Evolutionary conservation across 257 asterid genomes (phyloP).

Genomic region (Lithospermum erythrorhizon): DNA sequence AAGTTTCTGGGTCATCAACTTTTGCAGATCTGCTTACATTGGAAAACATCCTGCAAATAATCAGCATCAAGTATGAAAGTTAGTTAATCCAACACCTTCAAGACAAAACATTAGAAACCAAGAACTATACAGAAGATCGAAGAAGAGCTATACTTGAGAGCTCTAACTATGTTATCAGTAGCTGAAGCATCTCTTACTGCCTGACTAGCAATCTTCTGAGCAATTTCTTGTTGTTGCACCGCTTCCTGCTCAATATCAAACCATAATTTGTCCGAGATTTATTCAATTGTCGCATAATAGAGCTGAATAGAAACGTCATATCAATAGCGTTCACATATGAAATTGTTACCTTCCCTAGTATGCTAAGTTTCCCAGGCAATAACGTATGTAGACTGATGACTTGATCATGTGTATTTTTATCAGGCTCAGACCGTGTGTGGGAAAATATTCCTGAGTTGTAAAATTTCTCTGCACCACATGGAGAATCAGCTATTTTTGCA

Average conservation of each 20-base stretch:
- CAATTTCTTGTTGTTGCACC: conserved; percentile 69
- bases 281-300: neutral
- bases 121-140: neutral
- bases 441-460: conserved; percentile 19
- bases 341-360: conserved; percentile 59
- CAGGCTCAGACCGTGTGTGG: conserved; percentile 22
- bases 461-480: conserved; percentile 16
- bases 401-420: conserved; percentile 9
- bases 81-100: neutral
- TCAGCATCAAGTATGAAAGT: neutral
- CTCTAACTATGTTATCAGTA: conserved; percentile 71
- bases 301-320: neutral
- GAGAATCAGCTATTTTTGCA: conserved; percentile 31
- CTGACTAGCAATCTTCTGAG: conserved; percentile 87
- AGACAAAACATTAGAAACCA: neutral
- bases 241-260: conserved; percentile 57
- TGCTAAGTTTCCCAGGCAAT: conserved; percentile 74
- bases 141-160: conserved; percentile 41
- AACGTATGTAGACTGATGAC: conserved; percentile 23
- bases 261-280: neutral
- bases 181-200: conserved; percentile 97
- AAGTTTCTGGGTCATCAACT: conserved; percentile 45
- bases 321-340: too few species aligned
- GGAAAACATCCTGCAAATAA: conserved; percentile 46
- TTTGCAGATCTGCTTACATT: conserved; percentile 63